These are phyloP conservation scores for Vigna nakashimae DNA, from an alignment of 306 rosid species.

Conservation along the genomic window DNA sequence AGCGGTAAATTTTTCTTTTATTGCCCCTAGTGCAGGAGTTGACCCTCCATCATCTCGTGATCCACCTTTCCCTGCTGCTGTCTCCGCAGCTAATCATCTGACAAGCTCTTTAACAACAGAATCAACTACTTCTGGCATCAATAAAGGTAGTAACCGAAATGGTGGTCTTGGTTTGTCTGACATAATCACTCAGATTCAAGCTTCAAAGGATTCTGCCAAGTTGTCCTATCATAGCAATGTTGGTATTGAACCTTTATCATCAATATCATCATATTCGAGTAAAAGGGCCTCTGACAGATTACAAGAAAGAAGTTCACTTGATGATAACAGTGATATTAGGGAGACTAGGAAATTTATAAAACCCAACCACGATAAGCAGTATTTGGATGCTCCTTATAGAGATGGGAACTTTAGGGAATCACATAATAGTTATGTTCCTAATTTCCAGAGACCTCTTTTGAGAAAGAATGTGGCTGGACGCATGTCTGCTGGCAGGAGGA, in stretches of 20 bases:
- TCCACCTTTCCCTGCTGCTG: constrained; percentile 97
- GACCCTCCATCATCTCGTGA: constrained; percentile 99
- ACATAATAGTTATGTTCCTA: constrained; percentile 78
- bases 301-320: constrained; percentile 71
- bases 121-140: constrained; percentile 63
- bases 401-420: constrained; percentile 88
- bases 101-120: constrained; percentile 72
- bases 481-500: constrained; percentile 86
- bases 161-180: constrained; percentile 97
- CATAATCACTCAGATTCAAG: constrained; percentile 96
- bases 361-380: constrained; percentile 72
- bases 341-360: constrained; percentile 73
- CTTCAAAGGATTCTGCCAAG: constrained; percentile 89
- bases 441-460: constrained; percentile 93
- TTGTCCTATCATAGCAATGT: constrained; percentile 65
- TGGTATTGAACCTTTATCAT: constrained; percentile 61
- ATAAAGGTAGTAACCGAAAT: constrained; percentile 76
- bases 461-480: constrained; percentile 89
- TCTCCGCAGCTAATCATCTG: constrained; percentile 79
- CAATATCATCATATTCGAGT: constrained; percentile 60
- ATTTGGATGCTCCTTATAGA: constrained; percentile 70
- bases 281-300: constrained; percentile 72
- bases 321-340: constrained; percentile 71
- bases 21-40: constrained; percentile 99
- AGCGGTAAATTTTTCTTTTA: constrained; percentile 80